Base-by-base conservation (phyloP, 1,284 basidiomycete species). In the Naganishia albida region DNA sequence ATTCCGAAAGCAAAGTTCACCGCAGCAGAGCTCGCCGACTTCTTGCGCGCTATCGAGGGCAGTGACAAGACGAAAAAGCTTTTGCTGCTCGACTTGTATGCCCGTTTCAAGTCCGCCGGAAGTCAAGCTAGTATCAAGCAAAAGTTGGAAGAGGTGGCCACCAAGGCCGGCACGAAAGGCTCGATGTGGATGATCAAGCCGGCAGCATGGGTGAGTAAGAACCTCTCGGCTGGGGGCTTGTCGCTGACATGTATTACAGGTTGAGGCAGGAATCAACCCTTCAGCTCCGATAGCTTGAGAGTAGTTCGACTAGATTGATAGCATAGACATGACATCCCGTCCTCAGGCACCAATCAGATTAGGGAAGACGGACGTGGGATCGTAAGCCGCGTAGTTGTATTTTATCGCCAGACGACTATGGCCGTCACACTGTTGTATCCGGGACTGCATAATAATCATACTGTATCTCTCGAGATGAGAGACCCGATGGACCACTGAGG, bases 41-140 rank as follows among this genome's bases (percentile, higher is more conserved):
- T 80, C 8, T 70, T 75, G 3, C 66, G 62, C 8, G 64, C 72
- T 1, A 71, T 78, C 38, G 71, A 78, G 0, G 77, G 75, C 38
- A 74, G 72, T 59, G 73, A 72, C 4, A 73, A 73, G 62, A 73
- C 72, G 46, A 70, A 69, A 18, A 67, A 68, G 12, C 76, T 75
- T 30, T 70, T 80, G 2, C 65, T 77, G 13, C 69, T 71, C 7
- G 68, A 72, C 8, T 69, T 80, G n/a, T 70, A 71, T 44, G 67
- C 66, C 1, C 70, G 71, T 12, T 78, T 78, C 63, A 73, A 72
- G 18, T 66, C 53, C 13, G 70, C 77, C 15, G 68, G 76, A 13
- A 72, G 75, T n/a, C 78, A 78, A 60, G 73, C 69, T n/a, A 75
- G 76, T 3, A 78, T 80, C 44, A 77, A 77, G 64, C 70, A 70